Evolutionary conservation across 75 land plant genomes (phyloP), one percentile per base, ranked within the genome.

Genomic region (Azolla pinnata): DNA sequence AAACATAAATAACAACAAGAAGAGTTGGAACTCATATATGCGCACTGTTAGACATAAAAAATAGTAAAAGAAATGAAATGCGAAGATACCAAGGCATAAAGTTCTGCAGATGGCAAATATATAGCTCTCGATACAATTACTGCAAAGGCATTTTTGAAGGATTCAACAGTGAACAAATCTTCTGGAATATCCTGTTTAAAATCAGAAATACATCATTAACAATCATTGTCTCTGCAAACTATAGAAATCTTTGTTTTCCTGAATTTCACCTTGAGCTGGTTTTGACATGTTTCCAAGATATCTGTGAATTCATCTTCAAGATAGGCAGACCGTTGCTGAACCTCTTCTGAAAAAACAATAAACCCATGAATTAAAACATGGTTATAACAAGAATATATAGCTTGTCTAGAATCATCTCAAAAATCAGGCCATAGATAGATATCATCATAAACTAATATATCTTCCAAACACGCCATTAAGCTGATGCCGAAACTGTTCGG

Each of bases 81-180:
- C n/a, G n/a, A n/a, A n/a, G n/a, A 23, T 61, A 73, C 75, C 64
- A 73, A 44, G 31, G 75, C 75, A 73, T 59, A 67, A 10, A 73
- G 64, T 20, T 73, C 70, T 58, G 75, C 75, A 21, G 75, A 60
- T 40, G 75, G 71, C 31, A 73, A 57, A 54, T 66, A 66, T 2
- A 55, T 29, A 59, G 65, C 64, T 25, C 75, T 47, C 29, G 75
- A 67, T 31, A 67, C 31, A 17, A 73, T 60, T 5, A 67, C 70
- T 32, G 70, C 24, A 56, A 73, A 67, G 3, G 75, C 75, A 29
- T 52, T 56, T 32, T 67, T 73, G 70, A 73, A 73, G n/a, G 70
- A 64, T 23, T 42, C 70, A 20, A 66, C 30, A n/a, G 64, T 67
- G 49, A 71, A 71, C 7, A 12, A 29, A n/a, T 59, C 55, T 14